A percentile compares a stretch with the other conserved stretches of the same genome.
Conservation (phyloP, 164 flowering plant genomes). For the Euptelea pleiosperma region DNA sequence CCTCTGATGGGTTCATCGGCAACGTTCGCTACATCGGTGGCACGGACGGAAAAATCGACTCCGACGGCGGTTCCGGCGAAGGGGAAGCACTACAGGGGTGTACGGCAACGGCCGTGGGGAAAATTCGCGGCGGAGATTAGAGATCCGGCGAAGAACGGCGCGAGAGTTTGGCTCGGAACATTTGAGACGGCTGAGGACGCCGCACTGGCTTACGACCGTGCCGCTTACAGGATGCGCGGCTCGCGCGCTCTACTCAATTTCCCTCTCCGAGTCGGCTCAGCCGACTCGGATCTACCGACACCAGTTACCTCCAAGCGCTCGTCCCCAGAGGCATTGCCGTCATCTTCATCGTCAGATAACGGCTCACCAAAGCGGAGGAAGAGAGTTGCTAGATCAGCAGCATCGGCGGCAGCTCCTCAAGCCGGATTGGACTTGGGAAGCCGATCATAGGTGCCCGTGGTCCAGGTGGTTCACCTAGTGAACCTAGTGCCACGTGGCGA, state of each 20-base stretch:
- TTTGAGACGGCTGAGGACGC: constrained; percentile 49
- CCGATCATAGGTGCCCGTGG: too few relatives aligned
- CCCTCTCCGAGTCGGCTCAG: constrained; percentile 29
- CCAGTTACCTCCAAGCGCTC: constrained; percentile 9
- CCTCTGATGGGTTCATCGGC: background rate
- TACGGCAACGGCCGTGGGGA: constrained; percentile 47
- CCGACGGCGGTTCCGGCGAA: constrained; percentile 13
- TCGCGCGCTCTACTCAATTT: constrained; percentile 41
- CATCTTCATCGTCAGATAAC: constrained; percentile 2
- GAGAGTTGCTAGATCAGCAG: constrained; percentile 1
- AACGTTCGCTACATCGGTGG: background rate
- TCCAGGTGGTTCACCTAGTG: background rate
- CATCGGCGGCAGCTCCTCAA: constrained; percentile 2
- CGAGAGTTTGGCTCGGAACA: constrained; percentile 49
- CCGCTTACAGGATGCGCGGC: constrained; percentile 46
- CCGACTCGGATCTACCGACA: background rate
- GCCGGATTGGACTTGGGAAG: background rate
- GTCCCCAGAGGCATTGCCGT: constrained; percentile 11
- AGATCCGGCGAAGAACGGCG: constrained; percentile 49
- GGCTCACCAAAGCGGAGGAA: constrained; percentile 26
- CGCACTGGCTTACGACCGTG: constrained; percentile 43
- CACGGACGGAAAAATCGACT: background rate
- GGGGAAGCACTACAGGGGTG: constrained; percentile 46
- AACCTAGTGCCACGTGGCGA: constrained; percentile 2
- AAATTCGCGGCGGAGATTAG: constrained; percentile 44